phyloP scores from a whole-genome alignment of 176 grass and related monocot genomes.

The Tuctoria greenei region DNA sequence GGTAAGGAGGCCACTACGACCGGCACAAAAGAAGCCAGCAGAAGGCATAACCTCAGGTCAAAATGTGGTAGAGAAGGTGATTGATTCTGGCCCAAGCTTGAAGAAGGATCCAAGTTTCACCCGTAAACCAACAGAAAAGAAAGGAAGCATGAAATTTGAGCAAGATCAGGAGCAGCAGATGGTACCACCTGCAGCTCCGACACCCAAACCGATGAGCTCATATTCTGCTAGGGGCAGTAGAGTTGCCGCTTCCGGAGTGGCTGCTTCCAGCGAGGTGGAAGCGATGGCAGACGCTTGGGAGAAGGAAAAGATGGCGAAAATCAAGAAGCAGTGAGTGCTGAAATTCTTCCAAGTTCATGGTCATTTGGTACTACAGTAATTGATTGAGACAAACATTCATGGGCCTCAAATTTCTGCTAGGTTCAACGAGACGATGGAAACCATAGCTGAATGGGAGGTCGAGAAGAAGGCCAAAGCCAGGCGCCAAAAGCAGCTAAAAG shows the following conservation, averaged over 20 bases:
- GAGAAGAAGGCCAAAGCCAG: constrained; percentile 66
- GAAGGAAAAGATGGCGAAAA: constrained; percentile 54
- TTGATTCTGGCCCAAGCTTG: constrained; percentile 8
- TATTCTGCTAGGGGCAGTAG: not conserved
- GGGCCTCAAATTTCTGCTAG: constrained; percentile 13
- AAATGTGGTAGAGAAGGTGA: constrained; percentile 25
- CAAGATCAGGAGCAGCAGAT: constrained; percentile 29
- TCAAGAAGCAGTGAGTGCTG: constrained; percentile 50
- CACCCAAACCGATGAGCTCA: not conserved
- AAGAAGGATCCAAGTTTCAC: constrained; percentile 45
- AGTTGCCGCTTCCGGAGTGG: not conserved
- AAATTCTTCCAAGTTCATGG: not conserved
- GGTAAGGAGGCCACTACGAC: constrained; percentile 24
- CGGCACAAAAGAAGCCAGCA: not conserved
- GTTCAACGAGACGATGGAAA: constrained; percentile 51
- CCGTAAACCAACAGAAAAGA: constrained; percentile 32
- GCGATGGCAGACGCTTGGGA: constrained; percentile 56
- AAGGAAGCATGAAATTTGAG: constrained; percentile 46
- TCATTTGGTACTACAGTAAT: not conserved
- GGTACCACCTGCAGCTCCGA: not conserved
- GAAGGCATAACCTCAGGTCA: not conserved
- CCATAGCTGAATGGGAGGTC: constrained; percentile 65
- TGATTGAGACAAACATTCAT: not conserved
- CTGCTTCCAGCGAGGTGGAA: constrained; percentile 25
- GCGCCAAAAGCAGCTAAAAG: constrained; percentile 42